Evolutionary conservation across 805 yeast genomes (phyloP).

Genomic region (Maudiozyma saulgeensis): DNA sequence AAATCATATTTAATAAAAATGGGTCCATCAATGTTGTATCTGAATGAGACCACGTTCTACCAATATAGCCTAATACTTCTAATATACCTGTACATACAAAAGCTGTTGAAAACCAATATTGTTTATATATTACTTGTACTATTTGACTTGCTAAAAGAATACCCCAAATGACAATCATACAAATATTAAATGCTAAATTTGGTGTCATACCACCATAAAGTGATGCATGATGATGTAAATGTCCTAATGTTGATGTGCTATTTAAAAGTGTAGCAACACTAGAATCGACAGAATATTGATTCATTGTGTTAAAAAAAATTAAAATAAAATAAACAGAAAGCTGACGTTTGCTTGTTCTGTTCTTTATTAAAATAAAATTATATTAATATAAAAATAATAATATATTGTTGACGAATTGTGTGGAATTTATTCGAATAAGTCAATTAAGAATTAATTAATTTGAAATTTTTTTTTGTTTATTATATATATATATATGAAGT

Average conservation of each 20-base stretch:
- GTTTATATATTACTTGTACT: slow-evolving; percentile 38
- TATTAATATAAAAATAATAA: too few relatives aligned
- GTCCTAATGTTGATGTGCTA: not conserved
- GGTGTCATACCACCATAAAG: slow-evolving; percentile 40
- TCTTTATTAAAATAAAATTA: too few relatives aligned
- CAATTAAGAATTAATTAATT: too few relatives aligned
- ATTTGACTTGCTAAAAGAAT: slow-evolving; percentile 37
- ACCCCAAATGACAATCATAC: slow-evolving; percentile 47
- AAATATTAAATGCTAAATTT: slow-evolving; percentile 45
- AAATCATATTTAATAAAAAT: slow-evolving; percentile 55
- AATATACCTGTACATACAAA: slow-evolving; percentile 46
- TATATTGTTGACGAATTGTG: too few relatives aligned
- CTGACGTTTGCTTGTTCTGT: too few relatives aligned
- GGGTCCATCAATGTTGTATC: slow-evolving; percentile 30
- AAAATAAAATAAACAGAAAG: too few relatives aligned
- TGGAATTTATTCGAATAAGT: too few relatives aligned
- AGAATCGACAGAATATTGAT: too few relatives aligned
- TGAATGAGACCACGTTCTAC: slow-evolving; percentile 40
- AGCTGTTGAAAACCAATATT: slow-evolving; percentile 58
- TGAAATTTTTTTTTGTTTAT: too few relatives aligned
- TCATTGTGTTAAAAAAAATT: too few relatives aligned
- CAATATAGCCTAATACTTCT: slow-evolving; percentile 62
- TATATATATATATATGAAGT: too few relatives aligned
- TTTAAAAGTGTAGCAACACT: not conserved
- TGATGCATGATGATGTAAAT: slow-evolving; percentile 9